Conservation (phyloP, 345 rosid species). For the Eucalyptus cloeziana region DNA sequence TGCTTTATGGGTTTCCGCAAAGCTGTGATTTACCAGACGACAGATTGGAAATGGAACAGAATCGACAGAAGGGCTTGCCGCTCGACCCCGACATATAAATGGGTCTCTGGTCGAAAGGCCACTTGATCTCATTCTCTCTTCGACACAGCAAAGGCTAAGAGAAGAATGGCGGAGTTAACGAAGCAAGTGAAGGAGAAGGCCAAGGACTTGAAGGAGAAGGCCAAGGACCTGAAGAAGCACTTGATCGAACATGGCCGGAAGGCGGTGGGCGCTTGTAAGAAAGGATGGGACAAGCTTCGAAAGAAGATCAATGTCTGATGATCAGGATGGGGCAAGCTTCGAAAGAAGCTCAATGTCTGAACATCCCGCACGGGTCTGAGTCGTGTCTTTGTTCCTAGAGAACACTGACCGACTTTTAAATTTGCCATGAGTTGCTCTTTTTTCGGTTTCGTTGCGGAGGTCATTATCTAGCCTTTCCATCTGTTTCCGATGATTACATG, state of each 20-base stretch:
- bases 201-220: background rate
- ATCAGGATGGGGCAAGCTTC: background rate
- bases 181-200: background rate
- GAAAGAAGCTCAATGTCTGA: background rate
- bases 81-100: background rate
- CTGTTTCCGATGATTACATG: background rate
- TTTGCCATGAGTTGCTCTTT: background rate
- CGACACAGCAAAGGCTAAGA: background rate
- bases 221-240: background rate
- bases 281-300: background rate
- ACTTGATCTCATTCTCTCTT: background rate
- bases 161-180: background rate
- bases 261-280: background rate
- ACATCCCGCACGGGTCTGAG: background rate
- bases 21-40: background rate
- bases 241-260: background rate
- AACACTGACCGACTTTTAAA: background rate
- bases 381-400: background rate
- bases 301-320: background rate
- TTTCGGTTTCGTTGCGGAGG: background rate
- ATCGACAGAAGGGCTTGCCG: background rate
- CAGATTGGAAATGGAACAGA: background rate
- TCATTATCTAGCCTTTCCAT: background rate
- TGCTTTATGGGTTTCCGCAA: background rate
- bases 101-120: background rate